Percentiles rank a stretch among this genome's conserved stretches.
Evolutionary conservation across 257 asterid genomes (phyloP).

Genomic region (Ilex asprella): DNA sequence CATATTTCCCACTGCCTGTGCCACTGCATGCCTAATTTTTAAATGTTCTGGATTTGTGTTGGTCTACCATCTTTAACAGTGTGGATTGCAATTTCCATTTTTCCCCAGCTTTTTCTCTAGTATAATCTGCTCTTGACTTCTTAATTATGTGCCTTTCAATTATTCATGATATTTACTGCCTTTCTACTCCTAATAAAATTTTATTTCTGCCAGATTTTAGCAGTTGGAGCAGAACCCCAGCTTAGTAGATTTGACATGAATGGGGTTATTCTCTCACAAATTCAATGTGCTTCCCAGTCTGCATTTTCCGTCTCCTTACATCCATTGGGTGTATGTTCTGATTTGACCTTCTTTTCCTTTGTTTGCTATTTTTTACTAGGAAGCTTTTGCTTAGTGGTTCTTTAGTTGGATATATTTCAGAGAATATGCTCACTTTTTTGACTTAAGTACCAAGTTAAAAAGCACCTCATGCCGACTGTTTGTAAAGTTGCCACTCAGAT

Average conservation of each 20-base stretch:
- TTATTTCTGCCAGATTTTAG: constrained; percentile 50
- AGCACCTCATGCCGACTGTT: neutral
- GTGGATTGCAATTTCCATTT: too few species aligned
- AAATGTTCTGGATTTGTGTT: too few species aligned
- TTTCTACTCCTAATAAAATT: constrained; percentile 3
- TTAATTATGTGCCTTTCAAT: too few species aligned
- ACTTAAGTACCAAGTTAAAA: neutral
- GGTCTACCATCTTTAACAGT: too few species aligned
- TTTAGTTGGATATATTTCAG: too few species aligned
- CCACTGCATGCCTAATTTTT: neutral
- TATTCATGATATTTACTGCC: too few species aligned
- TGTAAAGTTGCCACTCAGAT: too few species aligned
- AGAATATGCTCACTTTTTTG: neutral
- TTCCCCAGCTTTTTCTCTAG: too few species aligned
- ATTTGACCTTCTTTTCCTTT: constrained; percentile 16
- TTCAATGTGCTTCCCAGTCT: constrained; percentile 81
- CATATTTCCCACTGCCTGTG: too few species aligned
- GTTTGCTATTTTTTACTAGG: neutral
- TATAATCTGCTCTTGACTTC: too few species aligned
- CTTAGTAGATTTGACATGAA: constrained; percentile 73
- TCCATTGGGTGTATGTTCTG: constrained; percentile 70
- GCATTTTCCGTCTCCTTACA: constrained; percentile 70
- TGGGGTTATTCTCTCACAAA: constrained; percentile 71
- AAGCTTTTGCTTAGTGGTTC: neutral
- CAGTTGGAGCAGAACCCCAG: constrained; percentile 77